phyloP scores from a whole-genome alignment of 495 filamentous ascomycete species.

The Entonaema liquescens region DNA sequence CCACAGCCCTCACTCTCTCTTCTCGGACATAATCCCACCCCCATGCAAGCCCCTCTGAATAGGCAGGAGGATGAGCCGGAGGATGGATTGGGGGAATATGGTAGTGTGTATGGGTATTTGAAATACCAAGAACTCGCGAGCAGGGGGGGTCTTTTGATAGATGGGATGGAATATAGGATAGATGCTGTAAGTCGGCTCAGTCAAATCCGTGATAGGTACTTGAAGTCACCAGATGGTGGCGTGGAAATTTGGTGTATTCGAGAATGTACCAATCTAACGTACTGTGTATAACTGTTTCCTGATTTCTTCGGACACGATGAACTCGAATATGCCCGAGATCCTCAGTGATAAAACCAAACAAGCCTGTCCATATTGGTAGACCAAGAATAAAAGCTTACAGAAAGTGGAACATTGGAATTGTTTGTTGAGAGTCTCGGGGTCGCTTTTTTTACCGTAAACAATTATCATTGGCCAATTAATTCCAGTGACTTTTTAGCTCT shows the following conservation, averaged over 20 bases:
- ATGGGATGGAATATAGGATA: neutral
- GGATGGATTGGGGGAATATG: constrained; percentile 32
- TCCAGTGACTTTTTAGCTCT: constrained; percentile 20
- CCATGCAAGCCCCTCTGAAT: constrained; percentile 39
- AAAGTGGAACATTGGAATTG: constrained; percentile 5
- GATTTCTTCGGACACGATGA: neutral
- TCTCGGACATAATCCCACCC: constrained; percentile 21
- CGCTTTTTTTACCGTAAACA: constrained; percentile 39
- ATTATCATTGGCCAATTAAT: constrained; percentile 30
- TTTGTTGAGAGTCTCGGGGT: constrained; percentile 42
- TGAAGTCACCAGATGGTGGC: neutral
- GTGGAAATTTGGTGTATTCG: neutral
- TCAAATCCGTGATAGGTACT: constrained; percentile 34
- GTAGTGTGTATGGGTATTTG: constrained; percentile 41
- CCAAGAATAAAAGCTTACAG: constrained; percentile 11
- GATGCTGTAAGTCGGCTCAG: constrained; percentile 26
- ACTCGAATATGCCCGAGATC: constrained; percentile 8
- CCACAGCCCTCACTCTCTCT: constrained; percentile 21
- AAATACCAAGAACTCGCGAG: constrained; percentile 41
- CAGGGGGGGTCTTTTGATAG: constrained; percentile 34
- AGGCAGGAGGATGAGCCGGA: constrained; percentile 40
- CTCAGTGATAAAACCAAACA: neutral
- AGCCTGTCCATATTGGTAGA: neutral
- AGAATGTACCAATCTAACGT: neutral
- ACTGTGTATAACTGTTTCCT: neutral